Conservation (phyloP, 2,329 filamentous ascomycete genomes). For the Aspergillus fumigatiaffinis region DNA sequence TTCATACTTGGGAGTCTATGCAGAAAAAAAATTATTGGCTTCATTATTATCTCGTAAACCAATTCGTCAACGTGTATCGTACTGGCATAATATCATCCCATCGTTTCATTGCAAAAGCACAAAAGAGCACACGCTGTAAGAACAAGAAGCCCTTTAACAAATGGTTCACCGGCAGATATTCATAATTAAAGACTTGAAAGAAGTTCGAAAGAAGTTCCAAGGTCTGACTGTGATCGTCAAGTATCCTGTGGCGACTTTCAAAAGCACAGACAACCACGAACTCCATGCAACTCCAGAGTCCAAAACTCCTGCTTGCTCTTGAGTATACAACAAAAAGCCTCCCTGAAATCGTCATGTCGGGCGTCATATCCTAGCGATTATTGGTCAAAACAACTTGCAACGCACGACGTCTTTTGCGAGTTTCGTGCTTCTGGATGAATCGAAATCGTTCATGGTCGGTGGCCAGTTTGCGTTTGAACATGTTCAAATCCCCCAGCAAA, state of each 20-base stretch:
- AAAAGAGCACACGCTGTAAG: not conserved
- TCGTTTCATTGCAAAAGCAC: conserved; percentile 9
- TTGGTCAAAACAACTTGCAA: conserved; percentile 28
- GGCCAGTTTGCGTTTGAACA: conserved; percentile 81
- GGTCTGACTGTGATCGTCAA: not conserved
- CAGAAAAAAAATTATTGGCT: not conserved
- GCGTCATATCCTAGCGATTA: conserved; percentile 16
- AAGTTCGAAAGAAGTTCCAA: not conserved
- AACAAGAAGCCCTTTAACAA: not conserved
- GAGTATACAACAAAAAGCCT: not conserved
- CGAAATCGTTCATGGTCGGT: conserved; percentile 59
- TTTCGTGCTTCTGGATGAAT: conserved; percentile 19
- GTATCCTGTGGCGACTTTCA: not conserved
- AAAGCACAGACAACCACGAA: not conserved
- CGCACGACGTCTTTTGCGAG: conserved; percentile 28
- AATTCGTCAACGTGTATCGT: conserved; percentile 5
- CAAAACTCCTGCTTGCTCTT: not conserved
- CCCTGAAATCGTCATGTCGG: conserved; percentile 1
- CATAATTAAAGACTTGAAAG: not conserved
- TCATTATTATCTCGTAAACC: conserved; percentile 1
- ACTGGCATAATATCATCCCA: conserved; percentile 11
- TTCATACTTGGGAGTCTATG: not conserved
- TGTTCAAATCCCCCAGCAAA: conserved; percentile 71
- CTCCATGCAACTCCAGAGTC: not conserved
- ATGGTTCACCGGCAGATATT: not conserved